Base-by-base conservation (phyloP, 78 protist genomes). In the Dictyostelium purpureum region DNA sequence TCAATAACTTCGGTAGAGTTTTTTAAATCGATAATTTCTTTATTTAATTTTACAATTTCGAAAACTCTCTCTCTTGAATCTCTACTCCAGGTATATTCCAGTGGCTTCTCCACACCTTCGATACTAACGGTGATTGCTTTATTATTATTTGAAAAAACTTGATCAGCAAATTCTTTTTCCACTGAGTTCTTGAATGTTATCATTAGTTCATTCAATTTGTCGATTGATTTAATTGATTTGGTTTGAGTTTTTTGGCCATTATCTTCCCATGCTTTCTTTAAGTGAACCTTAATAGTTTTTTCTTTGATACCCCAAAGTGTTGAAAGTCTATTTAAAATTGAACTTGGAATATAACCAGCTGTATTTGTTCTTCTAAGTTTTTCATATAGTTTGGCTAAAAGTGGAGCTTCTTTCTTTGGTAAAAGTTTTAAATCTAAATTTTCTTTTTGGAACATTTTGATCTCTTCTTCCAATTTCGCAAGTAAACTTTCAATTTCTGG, bases 261-360 rank as follows among this genome's bases (percentile, higher is more conserved):
- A 2, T 83, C 90, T 19, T 65, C 76, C 76, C 71, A 83, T 65
- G 90, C 90, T 56, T 59, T 83, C 42, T 83, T 83, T 33, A 83
- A 21, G 45, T 83, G 80, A 43, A 6, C 59, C 43, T 47, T 49
- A 43, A 83, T 83, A 21, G 90, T 83, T 45, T 83, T 71, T 6
- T 83, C 90, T 71, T 83, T 83, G 19, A 83, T n/a, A 7, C 71
- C 71, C 90, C 90, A 83, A 19, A 57, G 38, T 11, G 9, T 35
- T 12, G 80, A 75, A 21, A 83, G 26, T 49, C 90, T 71, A 16
- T 19, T 16, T 9, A 83, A 70, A 6, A 59, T 31, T 38, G 40
- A 47, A 9, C 81, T 74, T 31, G 90, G 69, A 12, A 83, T 9
- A 71, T 14, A 45, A 10, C 90, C 90, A 42, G 54, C 74, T 38